Base-by-base conservation (phyloP, 2,329 filamentous ascomycete species). In the Penicillium fuscoglaucum region DNA sequence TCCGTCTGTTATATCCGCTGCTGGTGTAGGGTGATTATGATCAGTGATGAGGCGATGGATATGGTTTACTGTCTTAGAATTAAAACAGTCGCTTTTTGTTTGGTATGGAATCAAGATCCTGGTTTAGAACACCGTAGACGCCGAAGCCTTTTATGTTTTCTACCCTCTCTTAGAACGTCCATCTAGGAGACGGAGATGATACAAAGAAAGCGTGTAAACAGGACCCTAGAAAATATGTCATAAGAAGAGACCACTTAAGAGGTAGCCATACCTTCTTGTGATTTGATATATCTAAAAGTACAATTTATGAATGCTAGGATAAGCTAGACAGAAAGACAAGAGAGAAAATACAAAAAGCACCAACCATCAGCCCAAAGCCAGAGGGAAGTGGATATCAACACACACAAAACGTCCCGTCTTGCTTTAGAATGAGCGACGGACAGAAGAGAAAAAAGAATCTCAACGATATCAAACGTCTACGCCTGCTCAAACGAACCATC, bases 211-310 rank as follows among this genome's bases (percentile, higher is more conserved):
- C 12, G 6, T 13, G 8, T 40, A 21, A 19, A 21, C 19, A 49
- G 2, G 33, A 21, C 29, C 6, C 9, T 28, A 45, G 40, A 45
- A 45, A 48, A 28, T 9, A 35, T 40, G 21, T 28, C 45, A 26
- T 41, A 43, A 51, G 13, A 31, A 44, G 29, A 57, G 41, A 12
- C 47, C 40, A 46, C 26, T 45, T 21, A 7, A 7, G 6, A 17
- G 13, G 15, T 58, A n/a, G 46, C 61, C 31, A 17, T 66, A 58
- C 46, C 45, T 56, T 48, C 49, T 28, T 52, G 33, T 52, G 55
- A 63, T 58, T 58, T 49, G 49, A 64, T 62, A 65, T 63, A 59
- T 61, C 62, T 67, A 68, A 61, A 66, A 68, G 62, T 68, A 68
- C 68, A 71, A 67, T 66, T 69, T 66, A 67, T 68, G 41, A 49